These are phyloP conservation scores for Cystofilobasidium bisporidii DNA, from an alignment of 768 basidiomycete species.

Conservation along the genomic window DNA sequence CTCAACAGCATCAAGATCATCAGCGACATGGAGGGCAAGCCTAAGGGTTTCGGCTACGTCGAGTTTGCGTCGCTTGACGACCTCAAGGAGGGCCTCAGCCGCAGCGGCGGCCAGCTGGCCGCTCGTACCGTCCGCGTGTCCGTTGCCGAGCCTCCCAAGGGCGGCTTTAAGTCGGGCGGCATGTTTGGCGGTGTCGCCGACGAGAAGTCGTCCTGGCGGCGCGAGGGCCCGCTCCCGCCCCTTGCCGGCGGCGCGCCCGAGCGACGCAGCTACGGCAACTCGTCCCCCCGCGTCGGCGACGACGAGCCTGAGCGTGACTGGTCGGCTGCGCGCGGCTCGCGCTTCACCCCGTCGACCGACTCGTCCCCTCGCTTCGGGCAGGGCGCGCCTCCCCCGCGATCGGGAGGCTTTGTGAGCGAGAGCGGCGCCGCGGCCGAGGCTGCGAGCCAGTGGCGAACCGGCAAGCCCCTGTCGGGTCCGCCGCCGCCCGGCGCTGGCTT, in stretches of 20 bases:
- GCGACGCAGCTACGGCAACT: constrained; percentile 36
- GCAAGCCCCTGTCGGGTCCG: constrained; percentile 35
- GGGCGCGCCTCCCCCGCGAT: constrained; percentile 29
- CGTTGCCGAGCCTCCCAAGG: constrained; percentile 92
- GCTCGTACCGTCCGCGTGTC: constrained; percentile 77
- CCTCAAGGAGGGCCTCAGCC: constrained; percentile 70
- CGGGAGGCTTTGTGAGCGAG: constrained; percentile 30
- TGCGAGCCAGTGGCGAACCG: constrained; percentile 34
- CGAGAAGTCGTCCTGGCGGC: constrained; percentile 74
- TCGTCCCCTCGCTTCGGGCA: constrained; percentile 23
- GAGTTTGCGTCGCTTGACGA: constrained; percentile 83
- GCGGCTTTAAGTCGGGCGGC: constrained; percentile 15
- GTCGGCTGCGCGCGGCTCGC: constrained; percentile 40
- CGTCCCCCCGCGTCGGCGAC: constrained; percentile 27
- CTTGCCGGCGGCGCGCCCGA: constrained; percentile 39
- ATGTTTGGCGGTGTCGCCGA: constrained; percentile 50
- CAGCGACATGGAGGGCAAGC: constrained; percentile 81
- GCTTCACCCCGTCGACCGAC: constrained; percentile 38
- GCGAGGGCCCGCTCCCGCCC: constrained; percentile 69
- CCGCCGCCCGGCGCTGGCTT: constrained; percentile 31
- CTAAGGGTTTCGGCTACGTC: constrained; percentile 96
- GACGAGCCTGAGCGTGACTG: constrained; percentile 38
- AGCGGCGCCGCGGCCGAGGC: constrained; percentile 35
- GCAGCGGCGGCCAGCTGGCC: constrained; percentile 64
- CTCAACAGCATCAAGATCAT: constrained; percentile 84